These are phyloP conservation scores for Tetratostichococcus sp. DNA, from an alignment of 139 green algal species.

Conservation along the genomic window DNA sequence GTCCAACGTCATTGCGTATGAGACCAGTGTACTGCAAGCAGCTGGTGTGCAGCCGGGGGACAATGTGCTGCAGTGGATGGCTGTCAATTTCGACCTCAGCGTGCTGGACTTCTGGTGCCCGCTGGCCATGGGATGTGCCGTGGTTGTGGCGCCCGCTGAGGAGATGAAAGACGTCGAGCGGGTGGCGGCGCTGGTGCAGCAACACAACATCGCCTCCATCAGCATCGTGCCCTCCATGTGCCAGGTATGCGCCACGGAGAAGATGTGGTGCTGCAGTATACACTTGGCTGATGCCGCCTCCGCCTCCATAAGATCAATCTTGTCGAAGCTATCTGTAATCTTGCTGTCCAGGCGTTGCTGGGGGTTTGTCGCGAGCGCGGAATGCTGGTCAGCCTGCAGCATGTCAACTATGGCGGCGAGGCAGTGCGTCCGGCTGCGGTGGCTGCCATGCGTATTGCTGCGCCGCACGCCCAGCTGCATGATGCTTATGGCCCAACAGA, in stretches of 20 bases:
- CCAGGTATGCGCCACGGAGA: too few relatives aligned
- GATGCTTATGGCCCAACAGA: conserved; percentile 42
- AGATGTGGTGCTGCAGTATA: too few relatives aligned
- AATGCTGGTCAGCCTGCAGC: neutral
- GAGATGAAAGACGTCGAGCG: conserved; percentile 22
- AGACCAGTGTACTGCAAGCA: neutral
- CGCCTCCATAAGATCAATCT: conserved; percentile 10
- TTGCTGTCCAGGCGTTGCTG: neutral
- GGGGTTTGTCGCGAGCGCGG: neutral
- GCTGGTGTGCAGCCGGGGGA: neutral
- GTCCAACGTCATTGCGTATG: too few relatives aligned
- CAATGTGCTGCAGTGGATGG: conserved; percentile 15
- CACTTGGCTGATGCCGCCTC: neutral
- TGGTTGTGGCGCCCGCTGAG: conserved; percentile 20
- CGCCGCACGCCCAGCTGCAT: conserved; percentile 21
- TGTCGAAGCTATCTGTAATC: too few relatives aligned
- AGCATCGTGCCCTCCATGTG: conserved; percentile 11
- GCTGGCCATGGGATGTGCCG: conserved; percentile 5
- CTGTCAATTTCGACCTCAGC: conserved; percentile 37
- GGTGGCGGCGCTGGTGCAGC: conserved; percentile 9
- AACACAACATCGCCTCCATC: conserved; percentile 12
- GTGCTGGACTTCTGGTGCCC: conserved; percentile 21
- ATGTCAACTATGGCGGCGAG: conserved; percentile 15
- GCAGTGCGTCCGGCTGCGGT: conserved; percentile 5
- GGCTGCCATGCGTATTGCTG: neutral